These are phyloP conservation scores for Barnettozyma wickerhamii DNA, from an alignment of 805 yeast species.

Conservation along the genomic window DNA sequence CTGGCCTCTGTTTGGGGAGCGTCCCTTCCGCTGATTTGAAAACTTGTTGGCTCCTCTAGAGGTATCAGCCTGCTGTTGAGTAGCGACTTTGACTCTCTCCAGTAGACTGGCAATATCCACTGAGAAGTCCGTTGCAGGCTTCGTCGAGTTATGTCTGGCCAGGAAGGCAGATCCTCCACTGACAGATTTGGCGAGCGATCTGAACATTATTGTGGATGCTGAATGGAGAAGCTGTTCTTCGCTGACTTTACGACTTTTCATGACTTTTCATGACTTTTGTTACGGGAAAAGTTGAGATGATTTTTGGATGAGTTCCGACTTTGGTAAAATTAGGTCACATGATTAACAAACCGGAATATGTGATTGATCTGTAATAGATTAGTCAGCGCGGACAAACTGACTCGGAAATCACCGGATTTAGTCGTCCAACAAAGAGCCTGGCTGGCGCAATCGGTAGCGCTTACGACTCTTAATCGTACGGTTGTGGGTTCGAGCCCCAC, in stretches of 20 bases:
- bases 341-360: too few species aligned
- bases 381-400: too few species aligned
- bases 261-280: too few species aligned
- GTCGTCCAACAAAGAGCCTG: constrained; percentile 21
- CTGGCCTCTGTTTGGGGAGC: background rate
- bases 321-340: too few species aligned
- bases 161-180: background rate
- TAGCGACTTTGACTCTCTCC: constrained; percentile 10
- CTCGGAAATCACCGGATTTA: too few species aligned
- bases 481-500: constrained; percentile 35
- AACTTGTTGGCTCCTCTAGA: background rate
- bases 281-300: too few species aligned
- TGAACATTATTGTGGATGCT: background rate
- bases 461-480: constrained; percentile 32
- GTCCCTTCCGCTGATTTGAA: constrained; percentile 1
- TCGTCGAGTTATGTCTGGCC: background rate
- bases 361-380: too few species aligned
- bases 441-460: constrained; percentile 35
- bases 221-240: too few species aligned
- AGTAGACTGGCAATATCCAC: constrained; percentile 12
- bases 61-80: background rate
- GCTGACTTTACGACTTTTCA: too few species aligned
- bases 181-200: background rate
- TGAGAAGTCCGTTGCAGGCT: background rate
- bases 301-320: too few species aligned